phyloP scores from a whole-genome alignment of 805 yeast species.

The Ogataea parapolymorpha region DNA sequence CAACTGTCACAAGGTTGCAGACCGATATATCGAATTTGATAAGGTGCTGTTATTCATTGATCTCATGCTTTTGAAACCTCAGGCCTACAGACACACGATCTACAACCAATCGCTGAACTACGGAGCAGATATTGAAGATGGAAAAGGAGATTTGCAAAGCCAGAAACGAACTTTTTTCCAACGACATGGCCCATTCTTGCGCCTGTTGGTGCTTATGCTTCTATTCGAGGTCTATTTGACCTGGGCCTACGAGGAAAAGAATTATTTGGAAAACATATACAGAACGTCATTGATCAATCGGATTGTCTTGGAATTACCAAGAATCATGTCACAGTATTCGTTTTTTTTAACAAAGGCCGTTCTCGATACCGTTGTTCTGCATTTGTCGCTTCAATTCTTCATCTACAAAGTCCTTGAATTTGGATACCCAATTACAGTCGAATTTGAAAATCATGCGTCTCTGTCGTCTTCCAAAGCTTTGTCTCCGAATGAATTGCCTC shows the following conservation, averaged over 20 bases:
- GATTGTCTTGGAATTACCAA: constrained; percentile 34
- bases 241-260: constrained; percentile 88
- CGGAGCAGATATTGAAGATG: constrained; percentile 30
- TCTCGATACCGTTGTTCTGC: constrained; percentile 26
- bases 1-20: constrained; percentile 71
- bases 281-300: constrained; percentile 25
- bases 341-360: constrained; percentile 54
- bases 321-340: constrained; percentile 48
- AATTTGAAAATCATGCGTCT: constrained; percentile 14
- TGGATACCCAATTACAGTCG: constrained; percentile 24
- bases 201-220: constrained; percentile 59
- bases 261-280: constrained; percentile 25
- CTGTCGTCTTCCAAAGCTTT: constrained; percentile 6
- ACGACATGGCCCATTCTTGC: constrained; percentile 23
- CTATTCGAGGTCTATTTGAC: constrained; percentile 85
- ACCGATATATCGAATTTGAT: constrained; percentile 89
- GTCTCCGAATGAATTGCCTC: background rate
- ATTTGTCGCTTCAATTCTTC: constrained; percentile 32
- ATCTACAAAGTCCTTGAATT: constrained; percentile 33
- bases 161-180: background rate
- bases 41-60: constrained; percentile 81
- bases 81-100: constrained; percentile 83
- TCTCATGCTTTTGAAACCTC: constrained; percentile 76
- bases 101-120: constrained; percentile 48
- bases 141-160: background rate